phyloP scores from a whole-genome alignment of 208 protist genomes.

The Novymonas esmeraldas region DNA sequence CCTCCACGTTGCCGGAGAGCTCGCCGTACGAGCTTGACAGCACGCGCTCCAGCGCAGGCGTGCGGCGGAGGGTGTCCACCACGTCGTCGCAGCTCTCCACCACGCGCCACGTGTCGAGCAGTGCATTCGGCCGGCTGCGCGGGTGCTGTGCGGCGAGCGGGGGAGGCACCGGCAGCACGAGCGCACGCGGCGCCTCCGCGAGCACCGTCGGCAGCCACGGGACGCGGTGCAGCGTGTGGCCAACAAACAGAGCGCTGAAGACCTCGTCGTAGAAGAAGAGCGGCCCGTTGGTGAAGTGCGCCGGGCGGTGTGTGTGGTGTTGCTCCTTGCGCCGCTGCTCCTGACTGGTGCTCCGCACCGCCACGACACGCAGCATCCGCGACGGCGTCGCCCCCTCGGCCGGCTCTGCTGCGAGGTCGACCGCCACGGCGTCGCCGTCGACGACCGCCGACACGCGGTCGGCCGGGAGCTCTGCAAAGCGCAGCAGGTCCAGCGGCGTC shows the following conservation, averaged over 20 bases:
- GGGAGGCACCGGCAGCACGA: constrained; percentile 46
- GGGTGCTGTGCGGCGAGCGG: constrained; percentile 33
- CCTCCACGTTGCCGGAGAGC: constrained; percentile 57
- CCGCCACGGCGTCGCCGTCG: constrained; percentile 39
- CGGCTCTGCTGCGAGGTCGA: constrained; percentile 19
- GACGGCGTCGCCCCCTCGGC: not conserved
- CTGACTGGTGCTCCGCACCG: constrained; percentile 24
- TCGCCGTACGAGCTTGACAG: constrained; percentile 61
- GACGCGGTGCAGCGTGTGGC: constrained; percentile 44
- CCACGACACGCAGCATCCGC: constrained; percentile 28
- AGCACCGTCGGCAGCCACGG: constrained; percentile 69
- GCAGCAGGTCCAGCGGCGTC: constrained; percentile 17
- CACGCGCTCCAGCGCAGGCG: constrained; percentile 60
- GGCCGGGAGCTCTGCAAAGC: constrained; percentile 31
- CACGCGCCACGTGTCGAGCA: constrained; percentile 59
- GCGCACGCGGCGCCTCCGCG: constrained; percentile 33
- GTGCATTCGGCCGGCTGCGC: constrained; percentile 15
- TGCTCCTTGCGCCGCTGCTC: constrained; percentile 34
- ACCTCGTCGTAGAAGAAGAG: constrained; percentile 69
- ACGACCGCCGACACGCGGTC: constrained; percentile 28
- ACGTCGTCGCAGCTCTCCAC: constrained; percentile 34
- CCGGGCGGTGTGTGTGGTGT: constrained; percentile 32
- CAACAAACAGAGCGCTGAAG: constrained; percentile 58
- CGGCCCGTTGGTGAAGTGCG: constrained; percentile 60
- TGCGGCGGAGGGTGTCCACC: constrained; percentile 35